These are phyloP conservation scores for Angomonas ambiguus DNA, from an alignment of 208 protist species.

Conservation along the genomic window DNA sequence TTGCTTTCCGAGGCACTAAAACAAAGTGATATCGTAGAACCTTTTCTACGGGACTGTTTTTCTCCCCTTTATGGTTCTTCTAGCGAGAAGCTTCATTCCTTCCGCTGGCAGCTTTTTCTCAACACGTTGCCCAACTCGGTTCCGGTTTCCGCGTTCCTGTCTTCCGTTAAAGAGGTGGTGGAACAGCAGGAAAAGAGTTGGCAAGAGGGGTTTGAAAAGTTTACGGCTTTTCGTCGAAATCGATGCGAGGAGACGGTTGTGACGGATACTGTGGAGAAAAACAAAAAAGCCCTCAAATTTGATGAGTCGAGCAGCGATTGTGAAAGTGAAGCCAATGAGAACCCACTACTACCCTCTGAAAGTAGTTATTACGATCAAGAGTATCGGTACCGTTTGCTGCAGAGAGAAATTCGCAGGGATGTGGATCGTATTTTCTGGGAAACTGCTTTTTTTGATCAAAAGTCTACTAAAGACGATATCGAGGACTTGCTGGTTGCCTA, in stretches of 20 bases:
- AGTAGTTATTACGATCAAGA: conserved; percentile 62
- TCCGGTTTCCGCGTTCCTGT: background rate
- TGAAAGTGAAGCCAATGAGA: conserved; percentile 21
- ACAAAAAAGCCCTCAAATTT: background rate
- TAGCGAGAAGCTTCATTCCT: conserved; percentile 20
- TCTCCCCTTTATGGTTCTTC: background rate
- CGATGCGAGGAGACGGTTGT: background rate
- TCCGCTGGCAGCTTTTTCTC: conserved; percentile 48
- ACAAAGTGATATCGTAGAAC: background rate
- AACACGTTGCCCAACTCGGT: conserved; percentile 25
- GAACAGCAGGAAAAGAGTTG: background rate
- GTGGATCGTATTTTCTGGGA: conserved; percentile 70
- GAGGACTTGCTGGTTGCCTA: conserved; percentile 56
- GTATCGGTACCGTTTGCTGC: conserved; percentile 36
- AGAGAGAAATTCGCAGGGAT: conserved; percentile 46
- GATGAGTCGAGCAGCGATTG: background rate
- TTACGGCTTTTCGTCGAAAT: background rate
- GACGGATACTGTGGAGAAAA: background rate
- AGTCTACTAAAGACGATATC: conserved; percentile 29
- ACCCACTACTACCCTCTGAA: conserved; percentile 46
- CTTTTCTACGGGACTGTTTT: conserved; percentile 21
- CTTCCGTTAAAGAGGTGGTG: background rate
- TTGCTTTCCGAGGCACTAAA: conserved; percentile 12
- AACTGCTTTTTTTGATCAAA: conserved; percentile 32
- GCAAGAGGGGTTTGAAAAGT: background rate